A percentile compares a stretch with the other conserved stretches of the same genome.
phyloP scores from a whole-genome alignment of 1,284 basidiomycete species.

The Meripilus lineatus region DNA sequence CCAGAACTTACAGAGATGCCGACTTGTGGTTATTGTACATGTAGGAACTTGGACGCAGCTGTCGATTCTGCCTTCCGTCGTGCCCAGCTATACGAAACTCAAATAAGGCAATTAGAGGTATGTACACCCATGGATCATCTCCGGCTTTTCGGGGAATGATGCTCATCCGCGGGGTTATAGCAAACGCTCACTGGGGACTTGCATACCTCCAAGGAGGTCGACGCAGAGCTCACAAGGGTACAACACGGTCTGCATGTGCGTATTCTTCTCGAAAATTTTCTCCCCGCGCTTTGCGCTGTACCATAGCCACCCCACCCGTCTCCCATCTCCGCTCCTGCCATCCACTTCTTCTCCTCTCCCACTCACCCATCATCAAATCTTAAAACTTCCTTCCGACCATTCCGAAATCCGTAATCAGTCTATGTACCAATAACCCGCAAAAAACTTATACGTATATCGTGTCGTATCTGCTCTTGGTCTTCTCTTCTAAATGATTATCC shows the following conservation, averaged over 20 bases:
- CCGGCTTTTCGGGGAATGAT: background rate
- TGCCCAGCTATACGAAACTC: conserved; percentile 50
- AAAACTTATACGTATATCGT: too few relatives aligned
- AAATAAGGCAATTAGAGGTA: conserved; percentile 70
- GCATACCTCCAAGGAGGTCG: conserved; percentile 67
- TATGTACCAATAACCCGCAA: too few relatives aligned
- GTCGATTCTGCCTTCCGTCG: conserved; percentile 44
- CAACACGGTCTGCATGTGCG: conserved; percentile 52
- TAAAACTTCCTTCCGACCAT: too few relatives aligned
- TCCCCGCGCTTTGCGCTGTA: too few relatives aligned
- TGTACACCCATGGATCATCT: conserved; percentile 11
- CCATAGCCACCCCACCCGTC: too few relatives aligned
- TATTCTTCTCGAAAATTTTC: too few relatives aligned
- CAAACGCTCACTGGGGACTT: conserved; percentile 59
- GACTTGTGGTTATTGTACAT: too few relatives aligned
- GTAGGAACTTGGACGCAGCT: conserved; percentile 29
- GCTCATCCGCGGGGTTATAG: conserved; percentile 28
- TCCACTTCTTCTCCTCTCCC: background rate
- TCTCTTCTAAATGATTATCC: too few relatives aligned
- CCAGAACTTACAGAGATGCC: too few relatives aligned
- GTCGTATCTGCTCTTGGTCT: too few relatives aligned
- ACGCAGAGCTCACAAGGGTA: conserved; percentile 59
- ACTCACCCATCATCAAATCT: background rate
- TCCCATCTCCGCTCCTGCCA: too few relatives aligned
- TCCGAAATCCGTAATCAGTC: too few relatives aligned